Evolutionary conservation across 192 early-diverging fungal genomes (phyloP).

Genomic region (Pilaira anomala): DNA sequence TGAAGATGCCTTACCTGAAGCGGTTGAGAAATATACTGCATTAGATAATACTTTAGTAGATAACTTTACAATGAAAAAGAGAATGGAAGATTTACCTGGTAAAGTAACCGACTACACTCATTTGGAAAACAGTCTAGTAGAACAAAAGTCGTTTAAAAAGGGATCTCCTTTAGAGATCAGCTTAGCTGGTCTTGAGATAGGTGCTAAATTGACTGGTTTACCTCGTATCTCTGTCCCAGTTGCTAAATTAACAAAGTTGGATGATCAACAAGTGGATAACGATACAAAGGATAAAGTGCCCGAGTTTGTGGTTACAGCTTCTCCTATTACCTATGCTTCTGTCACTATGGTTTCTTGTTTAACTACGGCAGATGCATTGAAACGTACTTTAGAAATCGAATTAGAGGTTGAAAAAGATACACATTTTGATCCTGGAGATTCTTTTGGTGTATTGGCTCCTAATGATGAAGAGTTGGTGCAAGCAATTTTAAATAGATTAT

Average conservation of each 20-base stretch:
- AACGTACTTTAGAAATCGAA: constrained; percentile 66
- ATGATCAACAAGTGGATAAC: not conserved
- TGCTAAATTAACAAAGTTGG: constrained; percentile 38
- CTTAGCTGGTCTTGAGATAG: constrained; percentile 43
- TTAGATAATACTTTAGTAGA: constrained; percentile 23
- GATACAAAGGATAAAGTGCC: constrained; percentile 20
- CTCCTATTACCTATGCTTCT: constrained; percentile 47
- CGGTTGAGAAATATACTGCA: constrained; percentile 21
- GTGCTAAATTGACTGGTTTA: constrained; percentile 53
- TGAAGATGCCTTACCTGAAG: constrained; percentile 8
- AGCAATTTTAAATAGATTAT: constrained; percentile 59
- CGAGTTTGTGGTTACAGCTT: constrained; percentile 46
- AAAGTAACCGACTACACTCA: not conserved
- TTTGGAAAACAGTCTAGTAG: too few species aligned
- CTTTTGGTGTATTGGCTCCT: constrained; percentile 87
- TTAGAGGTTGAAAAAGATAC: constrained; percentile 40
- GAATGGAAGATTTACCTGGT: not conserved
- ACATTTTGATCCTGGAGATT: constrained; percentile 69
- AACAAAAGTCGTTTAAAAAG: not conserved
- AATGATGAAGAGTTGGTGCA: constrained; percentile 71
- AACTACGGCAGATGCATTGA: constrained; percentile 62
- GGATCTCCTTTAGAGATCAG: constrained; percentile 43
- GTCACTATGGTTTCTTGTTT: constrained; percentile 57
- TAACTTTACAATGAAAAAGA: not conserved
- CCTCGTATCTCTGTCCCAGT: constrained; percentile 50